phyloP scores from a whole-genome alignment of 257 asterid genomes.

The Penstemon newberryi region DNA sequence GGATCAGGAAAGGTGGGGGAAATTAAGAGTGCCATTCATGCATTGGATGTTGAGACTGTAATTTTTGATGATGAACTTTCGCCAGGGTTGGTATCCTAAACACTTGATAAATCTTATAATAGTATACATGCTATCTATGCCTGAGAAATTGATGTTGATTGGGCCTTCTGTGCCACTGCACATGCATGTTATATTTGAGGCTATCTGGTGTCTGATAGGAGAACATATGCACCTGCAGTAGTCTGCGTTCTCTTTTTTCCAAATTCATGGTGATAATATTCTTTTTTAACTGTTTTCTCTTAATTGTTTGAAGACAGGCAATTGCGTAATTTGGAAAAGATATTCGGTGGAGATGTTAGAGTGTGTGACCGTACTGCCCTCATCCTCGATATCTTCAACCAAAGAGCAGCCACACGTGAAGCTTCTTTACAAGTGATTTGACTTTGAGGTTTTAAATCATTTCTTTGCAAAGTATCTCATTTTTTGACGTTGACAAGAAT shows the following conservation, averaged over 20 bases:
- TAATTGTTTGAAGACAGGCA: slow-evolving; percentile 58
- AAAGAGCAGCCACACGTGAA: slow-evolving; percentile 96
- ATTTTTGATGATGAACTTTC: slow-evolving; percentile 96
- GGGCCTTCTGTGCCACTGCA: slow-evolving; percentile 7
- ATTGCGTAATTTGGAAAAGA: slow-evolving; percentile 85
- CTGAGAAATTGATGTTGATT: background rate
- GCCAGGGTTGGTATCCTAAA: slow-evolving; percentile 68
- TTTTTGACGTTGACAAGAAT: slow-evolving; percentile 25
- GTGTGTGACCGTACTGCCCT: slow-evolving; percentile 98
- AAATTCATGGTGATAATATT: background rate
- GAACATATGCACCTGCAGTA: background rate
- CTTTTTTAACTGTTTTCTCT: slow-evolving; percentile 15
- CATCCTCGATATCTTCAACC: slow-evolving; percentile 93
- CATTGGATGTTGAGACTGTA: slow-evolving; percentile 82
- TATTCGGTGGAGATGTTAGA: slow-evolving; percentile 84
- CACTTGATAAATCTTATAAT: slow-evolving; percentile 10
- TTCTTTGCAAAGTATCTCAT: slow-evolving; percentile 13
- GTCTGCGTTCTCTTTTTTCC: background rate
- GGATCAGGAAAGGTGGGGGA: slow-evolving; percentile 98
- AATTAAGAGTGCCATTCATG: slow-evolving; percentile 84
- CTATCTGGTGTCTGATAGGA: background rate
- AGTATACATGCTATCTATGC: background rate
- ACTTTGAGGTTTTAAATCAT: slow-evolving; percentile 4
- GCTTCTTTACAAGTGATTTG: slow-evolving; percentile 78
- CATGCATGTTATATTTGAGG: background rate